Base-by-base conservation (phyloP, 352 stramenopile genomes). In the Globisporangium cylindrosporum region DNA sequence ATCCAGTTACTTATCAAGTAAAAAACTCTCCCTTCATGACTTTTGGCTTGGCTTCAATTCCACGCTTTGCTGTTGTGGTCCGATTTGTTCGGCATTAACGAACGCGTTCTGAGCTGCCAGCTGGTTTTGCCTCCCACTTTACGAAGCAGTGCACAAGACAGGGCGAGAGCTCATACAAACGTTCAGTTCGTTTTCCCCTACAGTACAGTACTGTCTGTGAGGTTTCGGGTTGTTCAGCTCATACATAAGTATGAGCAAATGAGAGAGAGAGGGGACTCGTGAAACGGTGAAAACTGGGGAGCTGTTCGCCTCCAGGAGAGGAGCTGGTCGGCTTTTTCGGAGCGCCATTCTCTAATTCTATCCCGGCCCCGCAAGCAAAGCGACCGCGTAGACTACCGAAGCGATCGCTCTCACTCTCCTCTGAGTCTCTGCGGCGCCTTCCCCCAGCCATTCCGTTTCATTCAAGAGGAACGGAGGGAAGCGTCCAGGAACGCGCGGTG, bases 391-490 rank as follows among this genome's bases (percentile, higher is more conserved):
- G 55, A 61, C 55, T 61, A 61, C 55, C 55, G 38, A 46, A 46
- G 38, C 27, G 29, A 29, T 61, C 55, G 8, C 27, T 20, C 8
- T 48, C 38, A 27, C 48, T 55, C 48, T 55, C 8, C n/a, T 12
- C n/a, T 29, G n/a, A 29, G n/a, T 56, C 49, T 56, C n/a, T 56
- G 22, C 57, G 58, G 10, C 58, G 34, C 36, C 58, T 64, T 64
- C 58, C 14, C 57, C 58, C 18, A 29, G 29, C 36, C 36, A 64
- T n/a, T 61, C 29, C 55, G 55, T 61, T 61, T 48, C 55, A 61
- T 61, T 61, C 55, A 61, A 61, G 55, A 61, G 55, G 55, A 61
- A 48, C 55, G 55, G 55, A 48, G 36, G 58, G 58, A 64, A 64
- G 58, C 36, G 41, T 49, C 36, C 53, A 53, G 36, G 58, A 64